These are phyloP conservation scores for Polytolypa hystricis DNA, from an alignment of 2,329 filamentous ascomycete species.

Conservation along the genomic window DNA sequence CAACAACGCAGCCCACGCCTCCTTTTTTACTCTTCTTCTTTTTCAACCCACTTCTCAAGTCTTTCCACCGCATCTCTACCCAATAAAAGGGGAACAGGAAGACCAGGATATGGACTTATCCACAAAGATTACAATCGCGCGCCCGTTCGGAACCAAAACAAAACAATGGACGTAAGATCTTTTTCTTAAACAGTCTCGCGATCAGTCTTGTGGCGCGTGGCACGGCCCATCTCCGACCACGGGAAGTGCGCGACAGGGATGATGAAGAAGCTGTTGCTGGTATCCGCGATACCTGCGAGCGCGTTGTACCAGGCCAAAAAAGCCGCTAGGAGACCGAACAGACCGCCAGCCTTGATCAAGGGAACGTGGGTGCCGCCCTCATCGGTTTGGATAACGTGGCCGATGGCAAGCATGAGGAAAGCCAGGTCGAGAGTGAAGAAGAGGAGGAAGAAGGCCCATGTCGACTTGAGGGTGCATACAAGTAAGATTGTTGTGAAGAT, in stretches of 20 bases:
- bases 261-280: slow-evolving; percentile 70
- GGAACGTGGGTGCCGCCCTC: slow-evolving; percentile 30
- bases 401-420: slow-evolving; percentile 61
- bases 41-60: neutral
- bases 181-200: slow-evolving; percentile 28
- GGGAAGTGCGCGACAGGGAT: slow-evolving; percentile 90
- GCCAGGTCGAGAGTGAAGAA: slow-evolving; percentile 68
- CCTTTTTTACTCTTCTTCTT: neutral
- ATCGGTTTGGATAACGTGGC: slow-evolving; percentile 47
- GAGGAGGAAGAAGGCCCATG: slow-evolving; percentile 64
- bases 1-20: no score
- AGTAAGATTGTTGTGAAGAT: slow-evolving; percentile 71
- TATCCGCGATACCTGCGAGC: slow-evolving; percentile 67
- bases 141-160: no score
- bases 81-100: neutral
- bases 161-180: no score
- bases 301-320: slow-evolving; percentile 85
- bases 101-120: slow-evolving; percentile 2
- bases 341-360: slow-evolving; percentile 60
- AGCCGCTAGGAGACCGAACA: slow-evolving; percentile 69
- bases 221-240: slow-evolving; percentile 70
- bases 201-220: slow-evolving; percentile 45
- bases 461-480: slow-evolving; percentile 64
- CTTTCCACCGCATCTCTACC: slow-evolving; percentile 3
- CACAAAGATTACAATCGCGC: neutral